Evolutionary conservation across 23 red algal genomes (phyloP), one percentile per base, ranked within the genome.

Genomic region (Gracilaria domingensis): DNA sequence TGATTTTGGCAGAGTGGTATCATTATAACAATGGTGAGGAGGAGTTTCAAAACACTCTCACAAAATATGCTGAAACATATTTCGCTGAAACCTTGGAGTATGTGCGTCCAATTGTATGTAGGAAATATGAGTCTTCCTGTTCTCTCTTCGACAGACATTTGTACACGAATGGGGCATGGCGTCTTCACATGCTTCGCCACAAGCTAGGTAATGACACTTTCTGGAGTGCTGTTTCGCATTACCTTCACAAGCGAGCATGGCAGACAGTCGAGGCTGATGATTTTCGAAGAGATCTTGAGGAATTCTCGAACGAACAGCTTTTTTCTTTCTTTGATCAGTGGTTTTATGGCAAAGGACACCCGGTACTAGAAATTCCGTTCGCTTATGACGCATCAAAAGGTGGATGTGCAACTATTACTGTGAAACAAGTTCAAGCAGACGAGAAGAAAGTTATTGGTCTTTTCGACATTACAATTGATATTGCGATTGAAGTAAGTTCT

Each of bases 261-360:
- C 60, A 82, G 18, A 95, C 92, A 4, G 92, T 95, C 0, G 92
- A 95, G 66, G 87, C 92, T 24, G 83, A 86, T 73, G 92, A 95
- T 59, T 86, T 95, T 79, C 92, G 92, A 33, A 32, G 66, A 75
- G 92, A 86, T 45, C 83, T 95, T 1, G 92, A 95, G 64, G 74
- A 82, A 39, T 60, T 45, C 28, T 71, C 83, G 2, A 61, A 75
- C 24, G 83, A 82, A 45, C 49, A 87, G 36, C 83, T 95, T 57
- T 86, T 51, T 59, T 86, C 83, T 58, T 95, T 76, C 67, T 95
- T 95, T 49, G 92, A 95, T 57, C 92, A 95, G 59, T 95, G 92
- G 92, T 82, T 95, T 54, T 95, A 88, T 29, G 53, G 69, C 12
- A 82, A 75, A 48, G 92, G 92, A 29, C 85, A 95, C 40, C 92